phyloP scores from a whole-genome alignment of 441 rosid species.

The Populus hybrid region DNA sequence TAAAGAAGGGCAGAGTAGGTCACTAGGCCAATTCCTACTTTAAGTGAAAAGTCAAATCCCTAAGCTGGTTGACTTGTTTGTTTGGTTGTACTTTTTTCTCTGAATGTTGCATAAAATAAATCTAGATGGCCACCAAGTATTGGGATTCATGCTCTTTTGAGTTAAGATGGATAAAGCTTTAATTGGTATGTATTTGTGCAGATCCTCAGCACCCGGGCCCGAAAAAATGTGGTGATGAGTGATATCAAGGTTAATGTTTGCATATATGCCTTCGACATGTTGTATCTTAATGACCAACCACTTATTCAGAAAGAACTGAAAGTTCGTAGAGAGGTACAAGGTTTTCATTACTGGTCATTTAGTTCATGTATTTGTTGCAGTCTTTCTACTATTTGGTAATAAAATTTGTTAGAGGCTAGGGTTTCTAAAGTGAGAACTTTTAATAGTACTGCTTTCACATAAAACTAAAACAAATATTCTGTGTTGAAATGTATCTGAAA shows the following conservation, averaged over 20 bases:
- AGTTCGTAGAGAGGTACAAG: constrained; percentile 73
- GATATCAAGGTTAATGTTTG: constrained; percentile 92
- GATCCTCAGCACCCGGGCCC: constrained; percentile 75
- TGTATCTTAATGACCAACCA: constrained; percentile 72
- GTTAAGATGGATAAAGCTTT: constrained; percentile 14
- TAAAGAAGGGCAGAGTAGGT: neutral
- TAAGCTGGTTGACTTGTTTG: neutral
- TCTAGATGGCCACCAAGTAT: neutral
- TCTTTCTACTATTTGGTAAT: neutral
- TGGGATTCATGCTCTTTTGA: constrained; percentile 1
- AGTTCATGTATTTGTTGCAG: neutral
- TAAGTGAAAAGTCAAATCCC: neutral
- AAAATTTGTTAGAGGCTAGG: constrained; percentile 1
- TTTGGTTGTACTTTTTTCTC: neutral
- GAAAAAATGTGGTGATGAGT: constrained; percentile 70
- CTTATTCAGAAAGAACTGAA: constrained; percentile 72
- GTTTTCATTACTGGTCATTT: constrained; percentile 5
- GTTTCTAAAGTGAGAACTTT: constrained; percentile 10
- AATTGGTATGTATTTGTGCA: constrained; percentile 26
- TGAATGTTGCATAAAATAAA: neutral
- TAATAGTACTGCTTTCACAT: neutral
- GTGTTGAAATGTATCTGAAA: neutral
- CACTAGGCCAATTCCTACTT: neutral
- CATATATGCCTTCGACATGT: constrained; percentile 85
- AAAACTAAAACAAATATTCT: neutral